Base-by-base conservation (phyloP, 805 yeast species). In the Yarrowia divulgata region DNA sequence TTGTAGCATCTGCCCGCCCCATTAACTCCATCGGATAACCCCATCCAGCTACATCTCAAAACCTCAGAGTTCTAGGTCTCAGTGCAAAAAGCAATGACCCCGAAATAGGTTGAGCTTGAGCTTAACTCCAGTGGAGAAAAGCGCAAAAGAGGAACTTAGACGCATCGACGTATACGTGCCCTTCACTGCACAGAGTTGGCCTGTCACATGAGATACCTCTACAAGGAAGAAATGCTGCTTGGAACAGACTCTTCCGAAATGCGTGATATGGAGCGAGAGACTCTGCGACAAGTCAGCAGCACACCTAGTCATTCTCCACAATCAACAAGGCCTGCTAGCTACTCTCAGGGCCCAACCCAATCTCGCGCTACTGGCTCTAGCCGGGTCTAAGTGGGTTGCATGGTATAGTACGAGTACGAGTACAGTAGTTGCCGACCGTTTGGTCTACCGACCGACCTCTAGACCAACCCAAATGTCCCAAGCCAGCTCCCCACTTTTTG, bases 291-390 rank as follows among this genome's bases (percentile, higher is more conserved):
- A 7, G 37, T 34, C 37, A 1, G 37, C 10, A 34, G 37, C 37
- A 3, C 37, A 34, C 29, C 29, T 4, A 23, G 29, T 4, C 29
- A 23, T 23, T 23, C 4, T 4, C 29, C 29, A 23, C 29, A 2
- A 23, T 23, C 29, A 23, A 23, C 29, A 34, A 34, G 37, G 8
- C 3, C n/a, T 39, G 43, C 14, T 18, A 40, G 18, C 18, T 40
- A n/a, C 43, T 14, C 48, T 43, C 48, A 43, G 23, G 48, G 23
- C 52, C 12, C 54, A 49, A 49, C 60, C 60, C 60, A 54, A 54
- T 54, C 60, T 39, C 35, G 8, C 19, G 60, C 60, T 54, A 54
- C 45, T 52, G 18, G 54, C 55, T 8, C 55, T 52, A 52, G 57
- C 57, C 57, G 57, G 57, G 57, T 35, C 57, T 52, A 52, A 52